Evolutionary conservation across 495 filamentous ascomycete species (phyloP).

Genomic region (Penicillium nucicola): DNA sequence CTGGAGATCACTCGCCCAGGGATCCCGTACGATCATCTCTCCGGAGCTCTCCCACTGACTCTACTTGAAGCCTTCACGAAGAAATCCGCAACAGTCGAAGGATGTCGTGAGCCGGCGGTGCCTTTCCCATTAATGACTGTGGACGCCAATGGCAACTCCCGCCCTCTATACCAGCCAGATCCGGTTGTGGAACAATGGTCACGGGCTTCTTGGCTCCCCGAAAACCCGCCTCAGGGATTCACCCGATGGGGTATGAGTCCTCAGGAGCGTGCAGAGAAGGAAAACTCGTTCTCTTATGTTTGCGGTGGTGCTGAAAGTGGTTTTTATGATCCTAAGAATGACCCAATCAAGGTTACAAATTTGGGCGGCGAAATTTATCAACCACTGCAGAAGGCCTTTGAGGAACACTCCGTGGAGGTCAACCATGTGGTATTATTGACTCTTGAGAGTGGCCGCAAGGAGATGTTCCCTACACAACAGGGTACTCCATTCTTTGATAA

Average conservation of each 20-base stretch:
- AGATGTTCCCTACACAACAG: conserved; percentile 44
- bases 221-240: conserved; percentile 25
- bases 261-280: conserved; percentile 13
- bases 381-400: conserved; percentile 28
- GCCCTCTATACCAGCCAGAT: conserved; percentile 4
- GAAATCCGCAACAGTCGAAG: conserved; percentile 13
- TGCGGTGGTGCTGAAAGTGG: conserved; percentile 13
- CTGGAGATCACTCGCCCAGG: conserved; percentile 22
- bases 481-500: conserved; percentile 35
- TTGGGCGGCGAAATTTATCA: conserved; percentile 32
- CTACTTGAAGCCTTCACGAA: conserved; percentile 28
- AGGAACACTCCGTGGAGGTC: conserved; percentile 29
- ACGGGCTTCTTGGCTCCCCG: conserved; percentile 27
- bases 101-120: conserved; percentile 20
- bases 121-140: conserved; percentile 21
- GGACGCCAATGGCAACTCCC: not conserved
- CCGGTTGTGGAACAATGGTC: conserved; percentile 13
- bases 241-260: conserved; percentile 23
- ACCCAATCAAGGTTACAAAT: conserved; percentile 45
- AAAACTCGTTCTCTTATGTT: conserved; percentile 17
- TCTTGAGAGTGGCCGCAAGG: conserved; percentile 46
- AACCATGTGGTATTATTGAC: conserved; percentile 43
- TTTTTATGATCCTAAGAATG: conserved; percentile 36
- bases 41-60: conserved; percentile 28
- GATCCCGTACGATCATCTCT: conserved; percentile 33